A percentile compares a stretch with the other conserved stretches of the same genome.
Evolutionary conservation across 2,329 filamentous ascomycete genomes (phyloP).

Genomic region (Epichloe glyceriae): DNA sequence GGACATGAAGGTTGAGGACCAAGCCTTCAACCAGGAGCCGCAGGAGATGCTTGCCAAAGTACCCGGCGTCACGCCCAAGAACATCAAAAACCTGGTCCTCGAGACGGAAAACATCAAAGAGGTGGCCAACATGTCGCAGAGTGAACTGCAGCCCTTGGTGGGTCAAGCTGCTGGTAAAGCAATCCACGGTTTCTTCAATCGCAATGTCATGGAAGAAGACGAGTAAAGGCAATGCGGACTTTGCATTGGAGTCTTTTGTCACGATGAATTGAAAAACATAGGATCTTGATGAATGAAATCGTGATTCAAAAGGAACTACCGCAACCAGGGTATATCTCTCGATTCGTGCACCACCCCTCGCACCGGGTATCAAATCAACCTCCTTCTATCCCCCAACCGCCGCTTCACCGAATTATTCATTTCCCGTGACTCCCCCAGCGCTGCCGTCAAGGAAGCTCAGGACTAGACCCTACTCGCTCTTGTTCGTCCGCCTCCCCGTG

Average conservation of each 20-base stretch:
- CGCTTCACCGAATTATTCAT: background rate
- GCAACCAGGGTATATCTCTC: constrained; percentile 4
- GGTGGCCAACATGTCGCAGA: constrained; percentile 72
- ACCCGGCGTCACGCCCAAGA: constrained; percentile 72
- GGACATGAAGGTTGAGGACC: constrained; percentile 45
- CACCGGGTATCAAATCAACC: constrained; percentile 1
- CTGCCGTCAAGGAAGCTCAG: background rate
- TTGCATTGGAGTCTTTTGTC: too few species aligned
- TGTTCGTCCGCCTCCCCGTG: constrained; percentile 8
- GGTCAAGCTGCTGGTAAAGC: constrained; percentile 62
- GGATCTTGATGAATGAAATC: constrained; percentile 6
- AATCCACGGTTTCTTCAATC: constrained; percentile 71
- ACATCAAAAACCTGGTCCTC: constrained; percentile 57
- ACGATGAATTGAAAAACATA: background rate
- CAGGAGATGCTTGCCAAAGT: constrained; percentile 83
- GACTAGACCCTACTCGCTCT: constrained; percentile 13
- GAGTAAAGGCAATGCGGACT: constrained; percentile 10
- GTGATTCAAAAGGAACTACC: background rate
- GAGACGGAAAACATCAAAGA: constrained; percentile 66
- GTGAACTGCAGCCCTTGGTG: constrained; percentile 59
- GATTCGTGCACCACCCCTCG: background rate
- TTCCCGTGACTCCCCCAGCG: background rate
- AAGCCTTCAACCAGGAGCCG: constrained; percentile 69
- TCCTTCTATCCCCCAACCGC: background rate
- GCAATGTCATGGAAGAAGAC: constrained; percentile 43